Evolutionary conservation across 495 filamentous ascomycete species (phyloP).

Genomic region (Astrothelium subdiscretum): DNA sequence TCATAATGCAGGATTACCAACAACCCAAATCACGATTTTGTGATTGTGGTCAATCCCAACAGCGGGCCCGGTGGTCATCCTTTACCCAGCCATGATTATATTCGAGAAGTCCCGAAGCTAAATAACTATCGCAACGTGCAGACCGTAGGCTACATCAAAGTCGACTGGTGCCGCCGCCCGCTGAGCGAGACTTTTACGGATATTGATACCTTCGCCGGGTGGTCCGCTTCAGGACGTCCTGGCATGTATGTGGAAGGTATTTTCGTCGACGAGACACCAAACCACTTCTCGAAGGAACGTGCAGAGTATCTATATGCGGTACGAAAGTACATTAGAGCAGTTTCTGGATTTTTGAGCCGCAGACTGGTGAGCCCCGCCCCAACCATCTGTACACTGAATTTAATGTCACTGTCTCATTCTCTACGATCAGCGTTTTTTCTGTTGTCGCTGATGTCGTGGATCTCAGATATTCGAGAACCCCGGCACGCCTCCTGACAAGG

Average conservation of each 20-base stretch:
- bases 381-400: background rate
- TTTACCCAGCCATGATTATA: slow-evolving; percentile 42
- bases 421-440: background rate
- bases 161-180: slow-evolving; percentile 37
- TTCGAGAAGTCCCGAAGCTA: slow-evolving; percentile 35
- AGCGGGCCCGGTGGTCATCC: slow-evolving; percentile 38
- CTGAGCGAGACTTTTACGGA: slow-evolving; percentile 32
- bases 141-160: slow-evolving; percentile 45
- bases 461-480: slow-evolving; percentile 4
- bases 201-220: slow-evolving; percentile 37
- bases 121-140: slow-evolving; percentile 36
- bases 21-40: slow-evolving; percentile 39
- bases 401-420: background rate
- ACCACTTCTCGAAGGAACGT: background rate
- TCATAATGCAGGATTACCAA: background rate
- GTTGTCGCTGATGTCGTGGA: background rate
- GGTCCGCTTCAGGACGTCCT: slow-evolving; percentile 28
- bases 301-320: slow-evolving; percentile 3
- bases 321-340: background rate
- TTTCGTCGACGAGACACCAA: slow-evolving; percentile 38
- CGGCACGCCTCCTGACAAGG: slow-evolving; percentile 2
- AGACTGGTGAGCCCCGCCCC: background rate
- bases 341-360: background rate
- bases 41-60: slow-evolving; percentile 44
- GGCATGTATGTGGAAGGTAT: slow-evolving; percentile 32